Conservation (phyloP, 176 grass and related monocot genomes). For the Cenchrus purpureus region DNA sequence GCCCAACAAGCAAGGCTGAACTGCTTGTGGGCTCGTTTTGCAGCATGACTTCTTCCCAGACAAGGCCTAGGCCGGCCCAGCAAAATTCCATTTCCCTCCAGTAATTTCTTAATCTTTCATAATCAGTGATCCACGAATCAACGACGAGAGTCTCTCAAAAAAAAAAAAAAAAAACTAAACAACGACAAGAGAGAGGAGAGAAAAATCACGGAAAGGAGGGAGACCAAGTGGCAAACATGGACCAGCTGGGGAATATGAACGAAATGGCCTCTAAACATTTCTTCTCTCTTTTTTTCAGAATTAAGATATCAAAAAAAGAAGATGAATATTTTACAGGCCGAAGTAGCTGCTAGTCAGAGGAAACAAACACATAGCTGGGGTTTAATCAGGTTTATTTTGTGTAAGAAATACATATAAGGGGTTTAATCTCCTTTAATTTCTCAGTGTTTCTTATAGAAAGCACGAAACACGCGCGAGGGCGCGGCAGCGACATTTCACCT, state of each 20-base stretch:
- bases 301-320: background rate
- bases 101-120: background rate
- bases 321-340: background rate
- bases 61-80: background rate
- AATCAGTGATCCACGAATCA: too few relatives aligned
- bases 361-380: background rate
- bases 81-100: background rate
- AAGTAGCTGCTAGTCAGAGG: background rate
- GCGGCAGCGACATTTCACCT: background rate
- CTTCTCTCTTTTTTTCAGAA: background rate
- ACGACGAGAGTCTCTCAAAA: too few relatives aligned
- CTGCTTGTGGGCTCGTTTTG: background rate
- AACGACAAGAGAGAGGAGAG: background rate
- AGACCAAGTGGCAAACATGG: background rate
- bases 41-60: background rate
- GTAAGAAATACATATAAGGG: too few relatives aligned
- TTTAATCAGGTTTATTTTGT: background rate
- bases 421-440: too few relatives aligned
- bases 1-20: background rate
- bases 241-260: background rate
- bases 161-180: too few relatives aligned
- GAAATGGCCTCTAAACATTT: background rate
- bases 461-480: background rate
- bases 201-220: too few relatives aligned
- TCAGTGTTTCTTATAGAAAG: too few relatives aligned